Evolutionary conservation across 345 rosid species (phyloP), one percentile per base, ranked within the genome.

Genomic region (Cardamine chenopodiifolia): DNA sequence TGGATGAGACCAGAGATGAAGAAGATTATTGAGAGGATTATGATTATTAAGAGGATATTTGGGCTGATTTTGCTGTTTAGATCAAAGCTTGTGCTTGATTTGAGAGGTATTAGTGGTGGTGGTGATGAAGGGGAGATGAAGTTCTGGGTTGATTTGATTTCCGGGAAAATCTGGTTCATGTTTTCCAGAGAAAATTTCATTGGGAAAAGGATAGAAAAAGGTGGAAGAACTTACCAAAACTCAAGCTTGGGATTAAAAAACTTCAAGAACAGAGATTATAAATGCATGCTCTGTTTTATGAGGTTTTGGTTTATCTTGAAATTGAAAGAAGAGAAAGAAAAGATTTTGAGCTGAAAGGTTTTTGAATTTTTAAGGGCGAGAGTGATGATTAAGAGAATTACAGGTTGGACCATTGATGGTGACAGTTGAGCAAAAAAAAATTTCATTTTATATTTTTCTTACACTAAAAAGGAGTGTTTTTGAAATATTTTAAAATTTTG

Each of bases 21-120:
- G 93, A 95, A 89, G 66, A 95, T 83, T 23, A 90, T 82, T 0
- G 99, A 91, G 7, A 95, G 90, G 83, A 92, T 86, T 78, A 95
- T 82, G 74, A 94, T 87, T 66, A 88, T 75, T 32, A 95, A 86
- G 70, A 95, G 74, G 15, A 89, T 53, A 45, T 87, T 86, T 4
- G 97, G 96, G 59, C 89, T 95, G 45, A 90, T 86, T 79, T 83
- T 85, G 70, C 61, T 77, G 77, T 79, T 83, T 74, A 92, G 71
- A 76, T 79, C 82, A 53, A 92, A 82, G 66, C 71, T 82, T 47
- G 86, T 55, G 50, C 66, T 78, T 35, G 78, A 77, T 47, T 32
- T 47, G 58, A 53, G 69, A 29, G 58, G 75, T 20, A 22, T 15
- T 6, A 50, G 5, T 13, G 22, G 47, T 58, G 47, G 68, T 48